These are phyloP conservation scores for Lathyrus oleraceus DNA, from an alignment of 306 rosid genomes.

Conservation along the genomic window DNA sequence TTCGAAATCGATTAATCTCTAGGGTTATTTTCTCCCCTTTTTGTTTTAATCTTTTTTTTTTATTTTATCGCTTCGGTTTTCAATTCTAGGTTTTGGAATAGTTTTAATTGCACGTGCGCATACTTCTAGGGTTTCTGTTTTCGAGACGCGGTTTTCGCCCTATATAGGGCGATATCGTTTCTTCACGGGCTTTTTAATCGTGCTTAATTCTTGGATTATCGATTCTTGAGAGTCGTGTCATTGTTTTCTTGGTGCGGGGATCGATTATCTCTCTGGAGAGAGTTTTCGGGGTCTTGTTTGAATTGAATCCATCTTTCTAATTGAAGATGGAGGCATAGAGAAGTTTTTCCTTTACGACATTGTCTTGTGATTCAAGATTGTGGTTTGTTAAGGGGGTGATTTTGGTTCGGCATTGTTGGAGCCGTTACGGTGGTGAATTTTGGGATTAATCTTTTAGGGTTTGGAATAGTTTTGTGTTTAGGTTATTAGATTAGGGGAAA, in stretches of 20 bases:
- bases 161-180: constrained; percentile 48
- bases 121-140: constrained; percentile 60
- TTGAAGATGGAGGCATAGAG: constrained; percentile 62
- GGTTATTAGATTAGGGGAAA: constrained; percentile 6
- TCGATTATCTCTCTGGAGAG: background rate
- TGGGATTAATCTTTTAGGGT: constrained; percentile 34
- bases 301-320: constrained; percentile 59
- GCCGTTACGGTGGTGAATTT: constrained; percentile 31
- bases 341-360: constrained; percentile 36
- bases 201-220: constrained; percentile 37
- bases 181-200: background rate
- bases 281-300: constrained; percentile 36
- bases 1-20: constrained; percentile 38
- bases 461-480: constrained; percentile 5
- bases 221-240: constrained; percentile 30
- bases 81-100: constrained; percentile 42
- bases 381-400: constrained; percentile 1
- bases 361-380: constrained; percentile 34
- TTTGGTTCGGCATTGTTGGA: constrained; percentile 34
- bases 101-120: constrained; percentile 14
- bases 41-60: constrained; percentile 6
- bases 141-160: constrained; percentile 29
- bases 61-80: background rate
- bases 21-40: constrained; percentile 56
- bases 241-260: constrained; percentile 27